Evolutionary conservation across 495 filamentous ascomycete species (phyloP), one percentile per base, ranked within the genome.

Genomic region (Aspergillus avenaceus): DNA sequence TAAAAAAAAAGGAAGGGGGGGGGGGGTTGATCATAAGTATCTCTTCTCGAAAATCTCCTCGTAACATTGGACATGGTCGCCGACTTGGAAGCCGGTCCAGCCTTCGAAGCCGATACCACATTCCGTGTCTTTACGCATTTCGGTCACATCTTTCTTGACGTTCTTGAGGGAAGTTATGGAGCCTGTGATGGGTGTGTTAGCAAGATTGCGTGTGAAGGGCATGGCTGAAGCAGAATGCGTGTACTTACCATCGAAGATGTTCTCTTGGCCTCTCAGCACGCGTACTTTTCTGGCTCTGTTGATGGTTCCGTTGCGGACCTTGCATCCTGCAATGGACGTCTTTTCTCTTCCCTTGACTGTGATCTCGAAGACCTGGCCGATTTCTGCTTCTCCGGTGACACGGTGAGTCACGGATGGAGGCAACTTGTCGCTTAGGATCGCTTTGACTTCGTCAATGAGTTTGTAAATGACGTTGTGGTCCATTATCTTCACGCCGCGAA

Each of bases 401-500:
- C 78, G 81, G 41, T 74, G 72, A 16, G 76, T 83, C 25, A 93
- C 68, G 0, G 66, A 61, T 19, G 85, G 85, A 7, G 85, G 53
- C 14, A 99, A 76, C 37, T 81, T 70, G 50, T 84, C 81, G 49
- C 78, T 84, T 48, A 99, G 59, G 29, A 70, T 76, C 0, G 65
- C 80, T 62, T 82, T 86, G 41, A 96, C 85, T 45, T 89, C 86
- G 59, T 97, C 91, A 8, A 88, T 81, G 8, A 97, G 75, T 47
- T 86, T 83, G 64, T 99, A 97, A 56, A 99, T 99, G 56, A 99
- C 82, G 54, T 86, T 96, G 61, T 92, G 84, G 44, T 96, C 84
- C 54, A 97, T 59, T 19, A 99, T 85, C 34, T 67, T 71, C 27
- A 98, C 91, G 8, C 83, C 81, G 41, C 76, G 72, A 1, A 70